Evolutionary conservation across 805 yeast genomes (phyloP).

Genomic region (Yarrowia keelungensis): DNA sequence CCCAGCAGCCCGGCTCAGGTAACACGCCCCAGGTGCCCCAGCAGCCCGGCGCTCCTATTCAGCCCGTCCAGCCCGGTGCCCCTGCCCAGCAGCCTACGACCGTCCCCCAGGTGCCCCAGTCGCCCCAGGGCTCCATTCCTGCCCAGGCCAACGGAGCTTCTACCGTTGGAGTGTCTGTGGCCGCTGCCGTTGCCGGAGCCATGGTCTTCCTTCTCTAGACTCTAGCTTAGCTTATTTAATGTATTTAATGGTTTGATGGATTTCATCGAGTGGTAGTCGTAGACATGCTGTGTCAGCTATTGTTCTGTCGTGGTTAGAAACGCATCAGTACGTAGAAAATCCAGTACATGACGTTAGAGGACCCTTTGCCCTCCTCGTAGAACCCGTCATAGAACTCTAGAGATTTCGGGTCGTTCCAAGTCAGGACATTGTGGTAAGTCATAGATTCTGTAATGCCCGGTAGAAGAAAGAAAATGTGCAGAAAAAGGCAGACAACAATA

Average conservation of each 20-base stretch:
- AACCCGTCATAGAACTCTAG: too few species aligned
- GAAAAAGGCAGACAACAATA: too few species aligned
- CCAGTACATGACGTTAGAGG: too few species aligned
- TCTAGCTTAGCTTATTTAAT: constrained; percentile 7
- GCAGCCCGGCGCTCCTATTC: constrained; percentile 14
- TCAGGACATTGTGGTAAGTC: too few species aligned
- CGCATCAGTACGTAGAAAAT: too few species aligned
- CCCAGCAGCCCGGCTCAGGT: not conserved
- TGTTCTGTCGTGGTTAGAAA: too few species aligned
- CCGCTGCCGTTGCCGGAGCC: constrained; percentile 29
- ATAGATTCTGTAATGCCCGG: too few species aligned
- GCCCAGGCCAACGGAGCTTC: constrained; percentile 37
- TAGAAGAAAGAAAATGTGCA: too few species aligned
- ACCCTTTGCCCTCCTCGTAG: too few species aligned
- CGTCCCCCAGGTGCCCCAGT: constrained; percentile 22
- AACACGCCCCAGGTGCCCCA: not conserved
- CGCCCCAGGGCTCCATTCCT: constrained; percentile 15
- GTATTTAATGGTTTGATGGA: constrained; percentile 1
- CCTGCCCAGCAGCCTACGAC: constrained; percentile 18
- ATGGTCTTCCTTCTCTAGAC: constrained; percentile 34
- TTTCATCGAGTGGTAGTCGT: too few species aligned
- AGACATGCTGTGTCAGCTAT: too few species aligned
- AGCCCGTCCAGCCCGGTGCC: not conserved
- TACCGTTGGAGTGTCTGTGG: constrained; percentile 16
- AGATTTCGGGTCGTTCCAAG: too few species aligned